Conservation (phyloP, 202 grass and related monocot genomes). For the Panicum hallii region DNA sequence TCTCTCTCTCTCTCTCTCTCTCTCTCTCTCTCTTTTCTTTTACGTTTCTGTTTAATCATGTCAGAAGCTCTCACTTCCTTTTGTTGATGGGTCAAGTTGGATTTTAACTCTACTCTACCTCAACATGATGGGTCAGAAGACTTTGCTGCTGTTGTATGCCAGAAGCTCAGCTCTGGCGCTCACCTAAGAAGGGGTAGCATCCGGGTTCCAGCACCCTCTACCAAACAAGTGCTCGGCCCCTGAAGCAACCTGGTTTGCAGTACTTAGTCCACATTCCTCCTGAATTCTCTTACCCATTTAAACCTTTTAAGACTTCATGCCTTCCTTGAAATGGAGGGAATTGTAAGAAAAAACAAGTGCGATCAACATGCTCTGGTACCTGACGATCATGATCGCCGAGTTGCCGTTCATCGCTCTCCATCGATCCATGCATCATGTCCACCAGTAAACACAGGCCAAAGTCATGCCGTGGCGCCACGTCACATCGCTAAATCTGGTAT, state of each 20-base stretch:
- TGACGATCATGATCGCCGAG: neutral
- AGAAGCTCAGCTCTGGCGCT: neutral
- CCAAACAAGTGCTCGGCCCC: neutral
- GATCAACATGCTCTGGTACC: neutral
- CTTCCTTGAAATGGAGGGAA: neutral
- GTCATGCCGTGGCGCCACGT: constrained; percentile 25
- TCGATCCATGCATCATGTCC: constrained; percentile 3
- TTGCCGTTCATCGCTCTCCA: constrained; percentile 15
- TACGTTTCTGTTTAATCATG: neutral
- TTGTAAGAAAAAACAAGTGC: neutral
- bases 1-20: too few species aligned
- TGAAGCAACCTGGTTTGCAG: neutral
- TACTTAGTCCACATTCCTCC: neutral
- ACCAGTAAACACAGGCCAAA: constrained; percentile 10
- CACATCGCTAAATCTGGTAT: constrained; percentile 35
- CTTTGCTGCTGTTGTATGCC: neutral
- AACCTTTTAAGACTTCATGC: neutral
- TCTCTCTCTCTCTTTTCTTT: too few species aligned
- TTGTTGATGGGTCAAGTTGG: neutral
- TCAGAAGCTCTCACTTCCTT: neutral
- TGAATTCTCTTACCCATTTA: neutral
- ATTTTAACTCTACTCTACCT: neutral
- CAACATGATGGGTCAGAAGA: neutral
- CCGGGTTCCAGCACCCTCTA: neutral
- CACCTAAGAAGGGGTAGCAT: neutral